Base-by-base conservation (phyloP, 2,329 filamentous ascomycete genomes). In the Sordariomycetes sp. region DNA sequence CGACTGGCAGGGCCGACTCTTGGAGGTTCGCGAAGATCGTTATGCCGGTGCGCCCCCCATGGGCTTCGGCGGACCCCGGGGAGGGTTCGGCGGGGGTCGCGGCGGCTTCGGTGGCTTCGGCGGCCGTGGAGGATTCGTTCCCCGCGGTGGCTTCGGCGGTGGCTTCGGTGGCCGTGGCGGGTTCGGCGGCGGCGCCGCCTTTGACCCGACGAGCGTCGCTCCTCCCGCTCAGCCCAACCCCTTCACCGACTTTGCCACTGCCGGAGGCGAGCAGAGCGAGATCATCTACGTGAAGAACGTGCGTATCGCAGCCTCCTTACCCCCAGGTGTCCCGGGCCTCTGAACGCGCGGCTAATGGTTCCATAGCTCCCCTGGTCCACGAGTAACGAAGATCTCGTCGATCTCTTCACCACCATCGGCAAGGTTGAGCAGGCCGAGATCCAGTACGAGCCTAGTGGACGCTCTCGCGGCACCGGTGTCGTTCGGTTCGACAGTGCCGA, bases 371-470 rank as follows among this genome's bases (percentile, higher is more conserved):
- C 94, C 13, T 99, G 94, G 94, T 97, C 94, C 32, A 99, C 94
- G 17, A 96, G 91, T 76, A 97, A 99, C 68, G 94, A 99, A 61
- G 94, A 99, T 70, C 77, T 99, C 28, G 84, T 97, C 58, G 94
- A 99, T 69, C 80, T 99, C 22, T 99, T 99, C 76, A 91, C 88
- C 20, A 99, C 94, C 12, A 99, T 99, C 66, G 94, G 94, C 62
- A 96, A 96, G 71, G 94, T 99, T 59, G 90, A 96, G 66, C 90
- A 94, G 65, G 94, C 94, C n/a, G 94, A 99, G 74, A 97, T 99
- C 58, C 94, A 99, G 72, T 97, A 99, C 67, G 94, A 99, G 71
- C 87, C 89, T 3, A 97, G 95, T 66, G 94, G 94, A 52, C 89
- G 94, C 65, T 99, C 94, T 60, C 87, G 90, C 62, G 94, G 94